Evolutionary conservation across 225 moss, liverwort and hornwort genomes (phyloP).

Genomic region (Marchantia paleacea): DNA sequence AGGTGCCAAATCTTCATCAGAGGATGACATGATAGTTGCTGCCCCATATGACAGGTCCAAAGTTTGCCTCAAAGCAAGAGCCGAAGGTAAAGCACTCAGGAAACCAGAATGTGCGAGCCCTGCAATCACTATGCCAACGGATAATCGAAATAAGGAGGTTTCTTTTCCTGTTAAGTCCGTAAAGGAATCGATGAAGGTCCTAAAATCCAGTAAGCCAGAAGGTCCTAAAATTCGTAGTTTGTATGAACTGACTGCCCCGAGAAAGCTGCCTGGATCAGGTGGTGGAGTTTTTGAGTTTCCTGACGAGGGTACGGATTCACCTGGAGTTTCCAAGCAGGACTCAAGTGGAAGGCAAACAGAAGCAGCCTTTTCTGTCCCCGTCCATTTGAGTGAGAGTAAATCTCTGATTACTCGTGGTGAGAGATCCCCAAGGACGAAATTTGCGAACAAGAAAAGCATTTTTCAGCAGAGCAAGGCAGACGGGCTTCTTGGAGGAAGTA

Average conservation of each 20-base stretch:
- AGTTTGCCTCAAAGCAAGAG: slow-evolving; percentile 16
- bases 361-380: slow-evolving; percentile 33
- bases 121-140: slow-evolving; percentile 25
- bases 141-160: slow-evolving; percentile 30
- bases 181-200: slow-evolving; percentile 36
- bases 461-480: slow-evolving; percentile 25
- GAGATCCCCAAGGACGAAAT: slow-evolving; percentile 34
- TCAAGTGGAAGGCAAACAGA: slow-evolving; percentile 7
- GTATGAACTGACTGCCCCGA: slow-evolving; percentile 64
- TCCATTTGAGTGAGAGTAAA: slow-evolving; percentile 34
- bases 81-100: slow-evolving; percentile 34
- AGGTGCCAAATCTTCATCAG: neutral
- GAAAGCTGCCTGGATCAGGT: slow-evolving; percentile 49
- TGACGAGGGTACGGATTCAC: slow-evolving; percentile 45
- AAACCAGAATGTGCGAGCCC: slow-evolving; percentile 31
- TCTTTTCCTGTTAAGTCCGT: slow-evolving; percentile 24
- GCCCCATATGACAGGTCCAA: neutral
- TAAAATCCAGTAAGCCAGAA: slow-evolving; percentile 51
- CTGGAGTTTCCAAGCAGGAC: slow-evolving; percentile 36
- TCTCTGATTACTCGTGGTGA: slow-evolving; percentile 37
- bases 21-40: neutral
- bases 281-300: slow-evolving; percentile 55
- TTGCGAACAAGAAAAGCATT: slow-evolving; percentile 17
- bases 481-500: slow-evolving; percentile 7
- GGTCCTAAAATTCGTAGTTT: slow-evolving; percentile 77